A percentile compares a stretch with the other conserved stretches of the same genome.
phyloP scores from a whole-genome alignment of 495 filamentous ascomycete species.

The Penicillium canescens region DNA sequence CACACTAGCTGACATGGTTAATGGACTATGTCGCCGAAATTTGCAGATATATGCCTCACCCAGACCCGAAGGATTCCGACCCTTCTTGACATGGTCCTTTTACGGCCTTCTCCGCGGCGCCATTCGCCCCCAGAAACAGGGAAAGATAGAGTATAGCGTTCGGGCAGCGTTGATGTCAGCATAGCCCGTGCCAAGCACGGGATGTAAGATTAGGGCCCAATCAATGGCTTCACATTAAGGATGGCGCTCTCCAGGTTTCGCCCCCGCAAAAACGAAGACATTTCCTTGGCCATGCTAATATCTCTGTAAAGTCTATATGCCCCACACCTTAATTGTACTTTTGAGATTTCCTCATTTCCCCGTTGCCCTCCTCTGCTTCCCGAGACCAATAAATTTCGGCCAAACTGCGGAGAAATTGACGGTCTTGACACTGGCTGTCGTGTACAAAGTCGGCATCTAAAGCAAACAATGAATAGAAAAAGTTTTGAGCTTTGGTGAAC shows the following conservation, averaged over 20 bases:
- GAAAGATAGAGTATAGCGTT: not conserved
- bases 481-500: not conserved
- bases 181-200: not conserved
- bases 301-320: not conserved
- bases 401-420: not conserved
- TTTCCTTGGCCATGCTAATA: not conserved
- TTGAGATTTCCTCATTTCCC: not conserved
- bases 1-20: not conserved
- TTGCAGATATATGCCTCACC: not conserved
- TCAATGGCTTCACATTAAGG: not conserved
- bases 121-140: not conserved
- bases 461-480: not conserved
- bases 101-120: not conserved
- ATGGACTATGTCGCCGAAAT: not conserved
- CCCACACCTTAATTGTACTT: not conserved
- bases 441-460: not conserved
- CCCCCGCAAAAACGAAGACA: not conserved
- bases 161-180: not conserved
- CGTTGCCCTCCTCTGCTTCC: not conserved
- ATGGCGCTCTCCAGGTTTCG: not conserved
- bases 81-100: not conserved
- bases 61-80: not conserved
- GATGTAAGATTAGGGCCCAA: not conserved
- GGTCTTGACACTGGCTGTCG: not conserved
- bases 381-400: not conserved